Evolutionary conservation across 768 basidiomycete species (phyloP), one percentile per base, ranked within the genome.

Genomic region (Scleroderma bovista): DNA sequence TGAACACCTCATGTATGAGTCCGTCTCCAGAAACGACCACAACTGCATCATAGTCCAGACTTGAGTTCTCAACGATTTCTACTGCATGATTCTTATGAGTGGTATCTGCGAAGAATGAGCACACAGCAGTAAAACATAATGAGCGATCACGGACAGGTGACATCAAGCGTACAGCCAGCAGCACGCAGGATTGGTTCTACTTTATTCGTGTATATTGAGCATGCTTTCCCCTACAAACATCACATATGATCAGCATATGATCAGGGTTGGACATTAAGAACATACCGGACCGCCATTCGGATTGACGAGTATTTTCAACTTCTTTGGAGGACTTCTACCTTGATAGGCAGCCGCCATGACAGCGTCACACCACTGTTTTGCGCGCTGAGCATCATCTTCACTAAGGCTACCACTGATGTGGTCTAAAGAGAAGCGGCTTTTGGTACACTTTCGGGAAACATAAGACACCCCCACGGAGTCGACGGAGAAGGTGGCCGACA

Each of bases 21-120:
- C 92, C 92, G 58, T 94, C 92, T 0, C 92, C 92, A 0, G 89
- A 92, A 20, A 93, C 75, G 26, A 81, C 67, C 33, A 88, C 75
- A 37, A 94, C 62, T 0, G 83, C 88, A 54, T 93, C 90, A 53
- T 77, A 87, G 15, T 75, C 72, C 4, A 88, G 72, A 1, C 72
- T 53, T 31, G 90, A 64, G 3, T 69, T 66, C 53, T 79, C 79
- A 0, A 73, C 80, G 50, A 92, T 71, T 31, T 88, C 81, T 34
- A 66, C 67, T 2, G 86, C 90, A 63, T 94, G 88, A 5, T 78
- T 77, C 2, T 61, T 55, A 51, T 77, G 75, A 3, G 76, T 77
- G 0, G 88, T 90, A 43, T 80, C 90, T 90, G 58, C 12, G 24
- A 17, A 49, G 9, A 10, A 20, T 24, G 26, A 45, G 39, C 49